These are phyloP conservation scores for Clathrus columnatus DNA, from an alignment of 768 basidiomycete genomes.

Conservation along the genomic window DNA sequence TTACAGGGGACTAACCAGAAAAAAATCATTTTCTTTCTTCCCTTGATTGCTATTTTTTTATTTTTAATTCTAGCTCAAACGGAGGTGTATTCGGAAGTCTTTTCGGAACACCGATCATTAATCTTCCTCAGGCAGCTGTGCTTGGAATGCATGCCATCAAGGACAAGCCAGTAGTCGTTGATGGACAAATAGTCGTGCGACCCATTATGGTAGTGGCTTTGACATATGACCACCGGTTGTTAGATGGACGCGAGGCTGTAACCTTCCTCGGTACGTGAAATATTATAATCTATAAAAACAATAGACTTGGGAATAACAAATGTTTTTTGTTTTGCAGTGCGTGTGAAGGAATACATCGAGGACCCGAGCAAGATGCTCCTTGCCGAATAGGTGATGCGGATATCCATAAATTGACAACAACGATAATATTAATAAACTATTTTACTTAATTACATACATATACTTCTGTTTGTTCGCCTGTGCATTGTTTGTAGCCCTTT, in stretches of 20 bases:
- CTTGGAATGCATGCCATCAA: slow-evolving; percentile 97
- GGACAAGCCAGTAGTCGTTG: slow-evolving; percentile 80
- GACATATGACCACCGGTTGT: slow-evolving; percentile 91
- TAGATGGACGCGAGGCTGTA: slow-evolving; percentile 93
- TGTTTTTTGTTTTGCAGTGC: slow-evolving; percentile 39
- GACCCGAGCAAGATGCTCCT: slow-evolving; percentile 90
- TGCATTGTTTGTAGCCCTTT: not conserved
- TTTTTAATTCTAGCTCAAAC: slow-evolving; percentile 60
- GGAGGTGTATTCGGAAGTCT: slow-evolving; percentile 97
- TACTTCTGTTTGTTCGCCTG: not conserved
- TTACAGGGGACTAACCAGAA: not conserved
- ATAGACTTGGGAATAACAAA: not conserved
- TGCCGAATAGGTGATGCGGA: too few relatives aligned
- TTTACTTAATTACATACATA: too few relatives aligned
- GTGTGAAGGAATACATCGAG: slow-evolving; percentile 89
- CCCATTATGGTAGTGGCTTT: slow-evolving; percentile 94
- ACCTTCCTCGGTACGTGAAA: slow-evolving; percentile 90
- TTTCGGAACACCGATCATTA: slow-evolving; percentile 98
- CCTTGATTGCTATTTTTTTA: not conserved
- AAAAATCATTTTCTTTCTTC: not conserved
- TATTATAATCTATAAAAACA: slow-evolving; percentile 5
- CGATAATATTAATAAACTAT: too few relatives aligned
- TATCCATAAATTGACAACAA: too few relatives aligned
- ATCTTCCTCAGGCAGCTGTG: slow-evolving; percentile 90
- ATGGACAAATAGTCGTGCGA: slow-evolving; percentile 93